phyloP scores from a whole-genome alignment of 192 early-diverging fungal species.

The Coemansia sp. region DNA sequence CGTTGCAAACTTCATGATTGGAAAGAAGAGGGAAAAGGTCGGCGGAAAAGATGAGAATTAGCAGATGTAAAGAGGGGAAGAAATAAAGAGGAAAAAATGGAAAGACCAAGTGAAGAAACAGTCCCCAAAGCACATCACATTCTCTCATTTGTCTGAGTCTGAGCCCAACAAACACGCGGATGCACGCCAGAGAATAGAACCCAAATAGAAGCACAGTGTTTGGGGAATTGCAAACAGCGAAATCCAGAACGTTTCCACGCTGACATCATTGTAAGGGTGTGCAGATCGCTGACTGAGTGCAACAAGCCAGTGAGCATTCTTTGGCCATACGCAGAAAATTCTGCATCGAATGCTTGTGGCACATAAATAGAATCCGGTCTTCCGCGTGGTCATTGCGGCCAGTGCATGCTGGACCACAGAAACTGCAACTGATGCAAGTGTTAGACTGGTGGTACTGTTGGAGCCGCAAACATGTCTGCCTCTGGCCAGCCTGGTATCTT shows the following conservation, averaged over 20 bases:
- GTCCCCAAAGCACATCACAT: background rate
- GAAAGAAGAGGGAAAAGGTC: background rate
- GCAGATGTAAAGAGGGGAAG: background rate
- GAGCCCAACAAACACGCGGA: background rate
- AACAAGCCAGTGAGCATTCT: no score
- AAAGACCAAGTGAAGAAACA: background rate
- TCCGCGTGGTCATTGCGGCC: background rate
- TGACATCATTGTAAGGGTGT: background rate
- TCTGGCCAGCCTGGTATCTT: background rate
- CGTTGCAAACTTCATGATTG: conserved; percentile 1
- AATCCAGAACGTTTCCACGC: background rate
- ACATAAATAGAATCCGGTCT: background rate
- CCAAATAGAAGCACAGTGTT: background rate
- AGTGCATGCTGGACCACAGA: background rate
- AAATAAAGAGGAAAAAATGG: background rate
- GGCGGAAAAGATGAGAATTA: background rate
- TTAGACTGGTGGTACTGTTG: no score
- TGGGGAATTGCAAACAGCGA: background rate
- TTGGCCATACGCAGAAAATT: no score
- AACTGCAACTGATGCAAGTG: no score
- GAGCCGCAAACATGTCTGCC: background rate
- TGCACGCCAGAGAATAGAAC: background rate
- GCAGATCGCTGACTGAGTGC: background rate
- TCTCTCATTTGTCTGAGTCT: background rate
- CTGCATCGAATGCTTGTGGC: no score